These are phyloP conservation scores for Eimeria maxima DNA, from an alignment of 169 alveolate genomes.

Conservation along the genomic window DNA sequence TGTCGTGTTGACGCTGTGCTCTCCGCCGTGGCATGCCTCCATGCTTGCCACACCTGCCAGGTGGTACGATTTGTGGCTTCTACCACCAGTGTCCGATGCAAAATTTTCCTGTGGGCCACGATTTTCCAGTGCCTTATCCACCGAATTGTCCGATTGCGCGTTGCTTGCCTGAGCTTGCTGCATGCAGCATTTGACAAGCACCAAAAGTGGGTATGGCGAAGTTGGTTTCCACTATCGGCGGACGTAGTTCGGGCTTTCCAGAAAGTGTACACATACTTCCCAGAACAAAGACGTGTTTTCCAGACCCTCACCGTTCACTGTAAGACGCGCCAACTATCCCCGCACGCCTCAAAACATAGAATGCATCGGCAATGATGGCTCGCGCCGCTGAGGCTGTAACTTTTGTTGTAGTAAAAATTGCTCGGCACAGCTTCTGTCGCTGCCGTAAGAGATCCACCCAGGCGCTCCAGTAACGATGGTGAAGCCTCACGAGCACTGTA, in stretches of 20 bases:
- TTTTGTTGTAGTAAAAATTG: not conserved
- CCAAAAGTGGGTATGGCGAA: not conserved
- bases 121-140: constrained; percentile 34
- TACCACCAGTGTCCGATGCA: not conserved
- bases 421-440: not conserved
- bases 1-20: not conserved
- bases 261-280: not conserved
- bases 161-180: constrained; percentile 24
- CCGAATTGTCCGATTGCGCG: not conserved
- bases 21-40: not conserved
- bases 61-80: not conserved
- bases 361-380: not conserved
- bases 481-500: not conserved
- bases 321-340: not conserved
- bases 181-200: constrained; percentile 3
- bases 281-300: not conserved
- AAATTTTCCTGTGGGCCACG: not conserved
- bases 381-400: not conserved
- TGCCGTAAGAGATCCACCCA: constrained; percentile 22
- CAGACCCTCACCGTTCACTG: constrained; percentile 24
- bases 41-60: constrained; percentile 35
- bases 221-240: not conserved
- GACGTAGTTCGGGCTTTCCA: not conserved
- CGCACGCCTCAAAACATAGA: not conserved
- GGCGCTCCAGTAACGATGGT: constrained; percentile 44